Evolutionary conservation across 768 basidiomycete species (phyloP).

Genomic region (Trametes gibbosa): DNA sequence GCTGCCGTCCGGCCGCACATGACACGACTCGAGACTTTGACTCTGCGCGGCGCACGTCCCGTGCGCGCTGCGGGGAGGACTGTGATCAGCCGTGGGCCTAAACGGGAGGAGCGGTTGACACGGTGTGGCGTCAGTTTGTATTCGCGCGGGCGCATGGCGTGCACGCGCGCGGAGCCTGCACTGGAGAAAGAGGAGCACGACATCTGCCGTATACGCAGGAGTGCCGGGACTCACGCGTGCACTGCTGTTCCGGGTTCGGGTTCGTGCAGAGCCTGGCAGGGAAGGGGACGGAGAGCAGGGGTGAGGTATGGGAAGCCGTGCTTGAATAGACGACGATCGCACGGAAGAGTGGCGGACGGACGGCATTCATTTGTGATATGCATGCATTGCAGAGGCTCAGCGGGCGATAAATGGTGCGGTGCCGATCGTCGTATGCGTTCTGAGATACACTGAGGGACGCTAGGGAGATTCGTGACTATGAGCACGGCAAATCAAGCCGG

Average conservation of each 20-base stretch:
- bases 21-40: too few species aligned
- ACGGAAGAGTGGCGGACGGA: background rate
- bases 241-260: background rate
- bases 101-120: background rate
- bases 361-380: background rate
- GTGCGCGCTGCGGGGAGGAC: background rate
- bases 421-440: constrained; percentile 1
- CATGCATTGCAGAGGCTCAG: too few species aligned
- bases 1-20: too few species aligned
- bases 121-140: constrained; percentile 5
- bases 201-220: background rate
- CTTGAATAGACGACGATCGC: background rate
- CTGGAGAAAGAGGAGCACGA: background rate
- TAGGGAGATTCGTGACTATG: background rate
- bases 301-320: constrained; percentile 4
- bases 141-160: constrained; percentile 8
- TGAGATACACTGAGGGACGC: background rate
- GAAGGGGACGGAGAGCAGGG: background rate
- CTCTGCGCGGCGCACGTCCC: too few species aligned
- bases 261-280: background rate
- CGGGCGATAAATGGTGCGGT: background rate
- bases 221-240: background rate
- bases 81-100: constrained; percentile 3
- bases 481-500: background rate
- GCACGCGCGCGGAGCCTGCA: background rate